phyloP scores from a whole-genome alignment of 345 rosid genomes.

The Camelina hispida region DNA sequence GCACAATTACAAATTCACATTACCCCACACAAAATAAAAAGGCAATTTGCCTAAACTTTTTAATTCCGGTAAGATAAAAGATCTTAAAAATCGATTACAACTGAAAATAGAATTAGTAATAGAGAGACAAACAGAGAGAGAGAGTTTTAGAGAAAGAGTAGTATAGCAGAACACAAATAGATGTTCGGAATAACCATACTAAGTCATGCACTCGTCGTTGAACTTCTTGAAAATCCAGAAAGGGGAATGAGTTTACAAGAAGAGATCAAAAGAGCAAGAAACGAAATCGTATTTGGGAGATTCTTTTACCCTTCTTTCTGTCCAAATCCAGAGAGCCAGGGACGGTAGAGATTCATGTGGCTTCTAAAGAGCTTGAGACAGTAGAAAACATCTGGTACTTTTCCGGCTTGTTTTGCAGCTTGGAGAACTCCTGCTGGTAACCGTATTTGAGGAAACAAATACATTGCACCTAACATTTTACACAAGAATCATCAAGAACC shows the following conservation, averaged over 20 bases:
- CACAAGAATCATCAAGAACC: conserved; percentile 16
- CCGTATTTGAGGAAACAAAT: conserved; percentile 93
- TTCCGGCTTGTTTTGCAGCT: conserved; percentile 80
- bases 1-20: neutral
- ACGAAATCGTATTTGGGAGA: neutral
- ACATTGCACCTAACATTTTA: conserved; percentile 81
- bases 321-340: conserved; percentile 97
- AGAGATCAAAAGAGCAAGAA: conserved; percentile 1
- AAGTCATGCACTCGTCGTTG: conserved; percentile 95
- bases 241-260: neutral
- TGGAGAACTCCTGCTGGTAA: conserved; percentile 85
- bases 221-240: conserved; percentile 77
- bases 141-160: conserved; percentile 10
- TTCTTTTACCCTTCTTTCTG: conserved; percentile 89
- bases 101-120: neutral
- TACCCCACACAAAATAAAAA: neutral
- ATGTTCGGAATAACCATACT: too few species aligned
- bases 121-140: too few species aligned
- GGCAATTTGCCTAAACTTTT: too few species aligned
- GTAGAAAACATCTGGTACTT: conserved; percentile 95
- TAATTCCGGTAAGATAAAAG: neutral
- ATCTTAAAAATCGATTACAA: neutral
- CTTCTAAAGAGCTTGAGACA: too few species aligned
- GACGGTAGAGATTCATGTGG: too few species aligned
- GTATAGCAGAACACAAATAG: conserved; percentile 32